Conservation (phyloP, 768 basidiomycete species). For the Lanmaoa rubissima region DNA sequence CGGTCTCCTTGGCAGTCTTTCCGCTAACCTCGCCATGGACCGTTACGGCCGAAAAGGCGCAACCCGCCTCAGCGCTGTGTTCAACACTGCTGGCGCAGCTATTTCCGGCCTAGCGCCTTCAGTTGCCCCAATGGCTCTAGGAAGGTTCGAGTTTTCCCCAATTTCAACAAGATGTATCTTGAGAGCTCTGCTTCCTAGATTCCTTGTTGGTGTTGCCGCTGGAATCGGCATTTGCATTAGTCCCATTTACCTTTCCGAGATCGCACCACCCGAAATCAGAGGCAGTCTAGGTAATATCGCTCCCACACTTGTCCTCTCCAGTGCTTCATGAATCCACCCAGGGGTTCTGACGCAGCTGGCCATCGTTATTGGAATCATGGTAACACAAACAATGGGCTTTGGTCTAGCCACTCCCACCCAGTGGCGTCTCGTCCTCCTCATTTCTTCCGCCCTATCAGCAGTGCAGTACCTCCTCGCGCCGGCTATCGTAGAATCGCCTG, state of each 20-base stretch:
- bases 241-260: slow-evolving; percentile 83
- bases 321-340: slow-evolving; percentile 23
- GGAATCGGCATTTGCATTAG: slow-evolving; percentile 76
- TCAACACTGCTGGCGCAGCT: slow-evolving; percentile 56
- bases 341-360: slow-evolving; percentile 80
- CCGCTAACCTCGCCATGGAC: slow-evolving; percentile 68
- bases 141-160: slow-evolving; percentile 48
- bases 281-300: slow-evolving; percentile 61
- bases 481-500: slow-evolving; percentile 67
- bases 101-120: slow-evolving; percentile 67
- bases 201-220: slow-evolving; percentile 66
- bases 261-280: slow-evolving; percentile 73
- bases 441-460: slow-evolving; percentile 56
- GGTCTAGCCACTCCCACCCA: slow-evolving; percentile 59
- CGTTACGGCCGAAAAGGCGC: slow-evolving; percentile 70
- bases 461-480: slow-evolving; percentile 55
- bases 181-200: slow-evolving; percentile 35
- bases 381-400: slow-evolving; percentile 79
- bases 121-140: slow-evolving; percentile 54
- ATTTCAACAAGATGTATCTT: neutral
- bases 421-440: slow-evolving; percentile 71
- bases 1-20: slow-evolving; percentile 75
- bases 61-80: slow-evolving; percentile 52
- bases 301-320: neutral
- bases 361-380: slow-evolving; percentile 83